Base-by-base conservation (phyloP, 1,139 yeast species). In the Taphrina flavorubra region DNA sequence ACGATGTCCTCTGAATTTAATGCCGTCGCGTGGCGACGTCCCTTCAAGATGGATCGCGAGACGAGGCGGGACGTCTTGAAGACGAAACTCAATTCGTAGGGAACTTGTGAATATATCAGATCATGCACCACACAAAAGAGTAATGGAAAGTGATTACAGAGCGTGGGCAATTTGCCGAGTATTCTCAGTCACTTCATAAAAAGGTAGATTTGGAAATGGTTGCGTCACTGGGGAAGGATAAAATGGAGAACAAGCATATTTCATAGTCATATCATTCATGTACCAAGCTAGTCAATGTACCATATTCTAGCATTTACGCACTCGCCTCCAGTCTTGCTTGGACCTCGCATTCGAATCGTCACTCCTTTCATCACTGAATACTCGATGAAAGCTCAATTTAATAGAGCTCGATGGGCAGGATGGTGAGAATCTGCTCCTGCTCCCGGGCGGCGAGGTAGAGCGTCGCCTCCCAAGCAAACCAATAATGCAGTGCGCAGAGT, bases 1-100 rank as follows among this genome's bases (percentile, higher is more conserved):
- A 58, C 62, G 1, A 58, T 58, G 7, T 58, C 62, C 42, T 44
- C n/a, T 3, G 62, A 58, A 6, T 46, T 58, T 34, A 25, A 25
- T 25, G 62, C 53, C 7, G 14, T 36, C 36, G 60, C 34, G 16
- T 44, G 25, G 25, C 11, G 36, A 25, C 42, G 62, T 31, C 62
- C 51, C 7, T 44, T 44, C 47, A 44, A 44, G 47, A 44, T 44
- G 47, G 47, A 44, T 16, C 16, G n/a, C 1, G 47, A 16, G 18
- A 44, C 47, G 47, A 44, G 47, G 47, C 13, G 47, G 18, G 47
- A 44, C n/a, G 47, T 44, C 13, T n/a, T 44, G n/a, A 13, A 13
- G 47, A 44, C 47, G 16, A 44, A n/a, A 44, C n/a, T 44, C 16
- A 16, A 44, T 18, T 3, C 11, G 47, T 44, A 44, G n/a, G n/a